Conservation (phyloP, 768 basidiomycete genomes). For the Auriscalpium microsporum region DNA sequence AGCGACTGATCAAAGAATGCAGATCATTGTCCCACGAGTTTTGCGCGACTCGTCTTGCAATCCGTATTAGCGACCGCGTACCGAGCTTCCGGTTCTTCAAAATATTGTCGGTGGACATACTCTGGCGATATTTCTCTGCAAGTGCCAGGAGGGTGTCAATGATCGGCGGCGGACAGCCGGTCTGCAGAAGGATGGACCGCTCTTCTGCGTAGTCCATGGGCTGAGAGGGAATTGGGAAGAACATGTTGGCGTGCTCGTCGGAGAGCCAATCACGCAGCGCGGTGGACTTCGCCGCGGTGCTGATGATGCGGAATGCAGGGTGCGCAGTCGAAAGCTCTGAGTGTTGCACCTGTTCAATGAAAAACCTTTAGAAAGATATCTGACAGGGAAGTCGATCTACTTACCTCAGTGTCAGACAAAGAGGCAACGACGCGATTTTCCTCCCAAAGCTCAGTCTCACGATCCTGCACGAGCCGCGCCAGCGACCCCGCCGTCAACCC, state of each 20-base stretch:
- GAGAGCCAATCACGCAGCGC: slow-evolving; percentile 64
- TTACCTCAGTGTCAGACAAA: slow-evolving; percentile 38
- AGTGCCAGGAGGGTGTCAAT: slow-evolving; percentile 40
- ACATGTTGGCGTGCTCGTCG: slow-evolving; percentile 64
- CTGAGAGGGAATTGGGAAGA: slow-evolving; percentile 51
- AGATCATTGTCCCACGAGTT: slow-evolving; percentile 40
- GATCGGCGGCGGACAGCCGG: slow-evolving; percentile 35
- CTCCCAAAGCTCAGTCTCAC: slow-evolving; percentile 61
- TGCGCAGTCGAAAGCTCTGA: slow-evolving; percentile 43
- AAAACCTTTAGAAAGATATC: no score
- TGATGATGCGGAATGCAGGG: slow-evolving; percentile 52
- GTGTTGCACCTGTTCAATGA: slow-evolving; percentile 3
- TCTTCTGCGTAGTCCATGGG: slow-evolving; percentile 54
- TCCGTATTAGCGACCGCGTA: slow-evolving; percentile 48
- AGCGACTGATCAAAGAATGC: slow-evolving; percentile 36
- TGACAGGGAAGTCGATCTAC: no score
- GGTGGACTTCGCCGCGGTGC: slow-evolving; percentile 53
- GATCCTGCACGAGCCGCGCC: slow-evolving; percentile 49
- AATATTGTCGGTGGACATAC: slow-evolving; percentile 45
- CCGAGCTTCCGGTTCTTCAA: slow-evolving; percentile 58
- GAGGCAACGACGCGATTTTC: slow-evolving; percentile 48
- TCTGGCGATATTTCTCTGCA: slow-evolving; percentile 49
- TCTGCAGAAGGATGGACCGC: slow-evolving; percentile 35
- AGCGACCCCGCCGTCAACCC: slow-evolving; percentile 58
- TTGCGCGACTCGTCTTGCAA: slow-evolving; percentile 40